A percentile compares a stretch with the other conserved stretches of the same genome.
phyloP scores from a whole-genome alignment of 345 rosid species.

The Gossypium longicalyx region DNA sequence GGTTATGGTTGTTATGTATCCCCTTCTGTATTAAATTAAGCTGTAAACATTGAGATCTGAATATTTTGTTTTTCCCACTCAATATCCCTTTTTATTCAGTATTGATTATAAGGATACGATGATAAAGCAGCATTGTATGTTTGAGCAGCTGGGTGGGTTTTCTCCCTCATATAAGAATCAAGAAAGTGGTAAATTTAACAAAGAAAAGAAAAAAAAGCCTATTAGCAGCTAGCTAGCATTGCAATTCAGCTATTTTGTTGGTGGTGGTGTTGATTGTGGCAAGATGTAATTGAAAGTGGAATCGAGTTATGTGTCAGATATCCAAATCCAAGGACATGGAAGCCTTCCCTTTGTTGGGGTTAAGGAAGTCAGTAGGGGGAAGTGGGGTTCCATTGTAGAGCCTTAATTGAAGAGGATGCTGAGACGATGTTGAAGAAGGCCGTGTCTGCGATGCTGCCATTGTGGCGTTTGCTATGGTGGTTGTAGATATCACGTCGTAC shows the following conservation, averaged over 20 bases:
- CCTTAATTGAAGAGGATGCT: constrained; percentile 31
- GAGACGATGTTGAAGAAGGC: constrained; percentile 22
- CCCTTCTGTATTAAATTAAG: background rate
- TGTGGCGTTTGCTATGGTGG: constrained; percentile 23
- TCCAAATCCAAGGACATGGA: constrained; percentile 46
- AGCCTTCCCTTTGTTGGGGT: constrained; percentile 34
- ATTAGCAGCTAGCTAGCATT: constrained; percentile 11
- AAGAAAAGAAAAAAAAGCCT: background rate
- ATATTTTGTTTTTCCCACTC: background rate
- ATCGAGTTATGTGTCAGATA: constrained; percentile 14
- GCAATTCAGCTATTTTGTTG: background rate
- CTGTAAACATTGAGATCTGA: background rate
- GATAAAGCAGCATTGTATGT: constrained; percentile 2
- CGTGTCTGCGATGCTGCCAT: constrained; percentile 19
- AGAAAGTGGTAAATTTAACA: background rate
- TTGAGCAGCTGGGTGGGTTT: background rate
- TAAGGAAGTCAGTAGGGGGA: constrained; percentile 25
- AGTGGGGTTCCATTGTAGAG: constrained; percentile 39
- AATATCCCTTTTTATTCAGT: constrained; percentile 2
- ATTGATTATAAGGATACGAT: background rate
- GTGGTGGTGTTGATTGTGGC: too few species aligned
- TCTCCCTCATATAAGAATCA: background rate
- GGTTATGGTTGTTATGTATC: background rate
- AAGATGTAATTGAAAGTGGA: too few species aligned
- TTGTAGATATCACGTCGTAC: constrained; percentile 27